Base-by-base conservation (phyloP, 495 filamentous ascomycete species). In the Neurospora sublineolata region DNA sequence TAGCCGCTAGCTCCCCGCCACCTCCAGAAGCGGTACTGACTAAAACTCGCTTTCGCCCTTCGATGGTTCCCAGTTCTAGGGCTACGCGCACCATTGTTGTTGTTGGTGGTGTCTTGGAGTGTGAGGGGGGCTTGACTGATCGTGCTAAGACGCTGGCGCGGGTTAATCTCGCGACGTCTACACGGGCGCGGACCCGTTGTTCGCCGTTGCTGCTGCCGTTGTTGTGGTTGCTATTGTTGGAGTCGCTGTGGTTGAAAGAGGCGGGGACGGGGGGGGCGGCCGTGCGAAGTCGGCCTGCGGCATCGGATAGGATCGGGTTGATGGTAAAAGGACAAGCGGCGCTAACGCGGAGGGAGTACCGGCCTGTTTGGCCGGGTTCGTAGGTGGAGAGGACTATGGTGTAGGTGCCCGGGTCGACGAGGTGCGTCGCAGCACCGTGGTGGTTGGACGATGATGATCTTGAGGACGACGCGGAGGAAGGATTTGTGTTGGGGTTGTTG, bases 321-420 rank as follows among this genome's bases (percentile, higher is more conserved):
- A 94, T 72, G 0, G 72, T 42, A 44, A 88, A 86, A 3, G 85
- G 81, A 10, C 81, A 79, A 30, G 82, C 86, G n/a, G 91, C 88
- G 11, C 86, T 87, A 40, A 96, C 85, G 74, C 87, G 88, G 36
- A 99, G 83, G 3, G 84, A 88, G 80, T 96, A 98, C n/a, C 83
- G 84, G 3, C 88, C 93, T 3, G 87, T 80, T 76, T 94, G 91
- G 37, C 88, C 88, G 0, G 90, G 86, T 60, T 97, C 93, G 77
- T 96, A 97, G 1, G 95, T 97, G 9, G 91, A 94, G 75, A 89
- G 91, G 12, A 98, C 89, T 67, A 97, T 85, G 1, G 93, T 97
- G 80, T 98, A 98, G 0, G 83, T 85, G 3, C 94, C 94, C 3
- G 84, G 79, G 36, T n/a, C n/a, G n/a, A n/a, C n/a, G n/a, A n/a